phyloP scores from a whole-genome alignment of 768 basidiomycete genomes.

The Mycena galopus region DNA sequence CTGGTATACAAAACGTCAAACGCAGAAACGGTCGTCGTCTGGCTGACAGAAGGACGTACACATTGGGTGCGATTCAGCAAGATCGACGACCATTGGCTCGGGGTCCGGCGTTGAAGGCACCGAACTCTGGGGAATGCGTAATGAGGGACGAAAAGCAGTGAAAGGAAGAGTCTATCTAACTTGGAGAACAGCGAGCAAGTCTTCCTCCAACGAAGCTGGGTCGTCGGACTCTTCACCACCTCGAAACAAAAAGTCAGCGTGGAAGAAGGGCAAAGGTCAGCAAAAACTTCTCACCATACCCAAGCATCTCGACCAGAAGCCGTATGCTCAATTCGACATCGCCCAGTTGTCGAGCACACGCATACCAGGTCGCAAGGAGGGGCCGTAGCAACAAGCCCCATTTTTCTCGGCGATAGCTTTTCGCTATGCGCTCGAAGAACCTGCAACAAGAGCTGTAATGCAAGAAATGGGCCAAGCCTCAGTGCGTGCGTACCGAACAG shows the following conservation, averaged over 20 bases:
- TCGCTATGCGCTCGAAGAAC: conserved; percentile 94
- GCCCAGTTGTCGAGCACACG: conserved; percentile 82
- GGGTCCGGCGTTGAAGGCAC: conserved; percentile 69
- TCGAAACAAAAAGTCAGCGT: conserved; percentile 31
- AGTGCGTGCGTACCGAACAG: conserved; percentile 85
- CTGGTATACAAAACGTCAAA: conserved; percentile 51
- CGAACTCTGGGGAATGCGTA: conserved; percentile 66
- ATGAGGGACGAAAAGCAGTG: background rate
- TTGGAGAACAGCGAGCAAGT: conserved; percentile 79
- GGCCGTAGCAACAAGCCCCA: conserved; percentile 84
- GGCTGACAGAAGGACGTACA: conserved; percentile 57
- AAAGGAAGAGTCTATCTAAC: conserved; percentile 53
- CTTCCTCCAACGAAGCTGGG: conserved; percentile 69
- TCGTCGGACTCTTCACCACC: conserved; percentile 60
- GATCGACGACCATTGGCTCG: conserved; percentile 69
- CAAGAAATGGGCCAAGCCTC: background rate
- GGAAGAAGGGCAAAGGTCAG: too few relatives aligned
- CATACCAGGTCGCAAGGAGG: conserved; percentile 84
- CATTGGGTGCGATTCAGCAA: conserved; percentile 72
- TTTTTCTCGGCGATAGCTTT: conserved; percentile 86
- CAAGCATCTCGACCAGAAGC: conserved; percentile 87
- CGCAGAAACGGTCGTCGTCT: conserved; percentile 6
- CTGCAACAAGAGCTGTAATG: conserved; percentile 52
- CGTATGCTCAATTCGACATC: conserved; percentile 83
- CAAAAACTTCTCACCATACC: conserved; percentile 70